Evolutionary conservation across 352 stramenopile species (phyloP), one percentile per base, ranked within the genome.

Genomic region (Globisporangium irregulare): DNA sequence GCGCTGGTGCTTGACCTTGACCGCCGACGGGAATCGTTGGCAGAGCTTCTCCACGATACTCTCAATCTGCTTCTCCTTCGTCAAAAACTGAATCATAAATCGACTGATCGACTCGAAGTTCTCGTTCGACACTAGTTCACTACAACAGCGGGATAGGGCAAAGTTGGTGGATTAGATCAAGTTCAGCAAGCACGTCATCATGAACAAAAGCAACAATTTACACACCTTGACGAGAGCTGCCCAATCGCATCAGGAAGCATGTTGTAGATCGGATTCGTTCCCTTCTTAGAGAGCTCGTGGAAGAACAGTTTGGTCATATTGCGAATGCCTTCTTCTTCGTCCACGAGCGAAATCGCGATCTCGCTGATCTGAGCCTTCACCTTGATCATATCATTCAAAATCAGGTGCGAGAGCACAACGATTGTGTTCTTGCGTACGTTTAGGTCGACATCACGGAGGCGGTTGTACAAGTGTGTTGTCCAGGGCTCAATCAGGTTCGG

Each of bases 311-410:
- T 91, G 15, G 97, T 91, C 64, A 98, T 92, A 64, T 98, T 93
- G 15, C 87, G 86, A 63, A 99, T 98, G 36, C 88, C 75, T 41
- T 86, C 74, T 51, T 97, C 95, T n/a, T 94, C 73, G 72, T 99
- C 97, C 12, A 97, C 85, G 24, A 99, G 77, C 43, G 92, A 98
- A 12, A 99, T 87, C 3, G 97, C 97, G 63, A 99, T 98, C 64
- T 98, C 88, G 61, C 86, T 94, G 57, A 97, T 89, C 75, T 98
- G 92, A 18, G 94, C 96, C 73, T 98, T 98, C n/a, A 99, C 96
- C 81, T 99, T 99, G 48, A 99, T 97, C 98, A 99, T 99, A 71
- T 99, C 97, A 77, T 99, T 99, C 38, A 99, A 79, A 75, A 99
- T 99, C 43, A 99, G 87, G 72, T 99, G 97, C 32, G 97, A 99